Evolutionary conservation across 495 filamentous ascomycete genomes (phyloP).

Genomic region (Terfezia claveryi): DNA sequence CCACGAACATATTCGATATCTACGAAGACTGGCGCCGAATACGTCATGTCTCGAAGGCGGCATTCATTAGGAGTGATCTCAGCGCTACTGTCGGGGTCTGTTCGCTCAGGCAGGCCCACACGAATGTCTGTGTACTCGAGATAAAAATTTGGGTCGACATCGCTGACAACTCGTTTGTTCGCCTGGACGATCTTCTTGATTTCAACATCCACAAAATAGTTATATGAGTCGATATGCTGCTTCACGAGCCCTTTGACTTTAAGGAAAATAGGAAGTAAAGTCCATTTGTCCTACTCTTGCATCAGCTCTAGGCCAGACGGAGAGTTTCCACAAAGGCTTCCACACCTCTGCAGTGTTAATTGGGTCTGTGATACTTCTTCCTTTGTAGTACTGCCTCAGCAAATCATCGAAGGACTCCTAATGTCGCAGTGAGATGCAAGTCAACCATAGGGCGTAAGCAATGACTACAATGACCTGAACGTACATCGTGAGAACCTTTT

Average conservation of each 20-base stretch:
- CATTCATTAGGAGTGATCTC: constrained; percentile 82
- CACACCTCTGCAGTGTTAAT: constrained; percentile 56
- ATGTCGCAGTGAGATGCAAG: not conserved
- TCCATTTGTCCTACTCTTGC: constrained; percentile 61
- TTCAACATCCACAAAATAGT: constrained; percentile 86
- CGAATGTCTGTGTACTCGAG: constrained; percentile 68
- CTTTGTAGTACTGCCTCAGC: constrained; percentile 86
- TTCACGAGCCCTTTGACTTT: constrained; percentile 93
- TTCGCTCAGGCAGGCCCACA: constrained; percentile 52
- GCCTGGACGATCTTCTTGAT: constrained; percentile 88
- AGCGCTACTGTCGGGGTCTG: constrained; percentile 44
- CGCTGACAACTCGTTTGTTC: constrained; percentile 63
- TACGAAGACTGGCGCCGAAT: constrained; percentile 77
- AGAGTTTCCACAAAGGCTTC: not conserved
- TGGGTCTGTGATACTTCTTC: constrained; percentile 76
- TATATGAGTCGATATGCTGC: constrained; percentile 96
- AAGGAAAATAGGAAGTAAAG: constrained; percentile 81
- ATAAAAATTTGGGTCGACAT: constrained; percentile 70
- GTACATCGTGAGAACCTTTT: not conserved
- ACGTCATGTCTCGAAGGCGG: constrained; percentile 82
- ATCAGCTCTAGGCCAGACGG: not conserved
- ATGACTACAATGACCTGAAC: not conserved
- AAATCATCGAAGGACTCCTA: constrained; percentile 50
- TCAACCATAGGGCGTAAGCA: no score
- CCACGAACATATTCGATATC: constrained; percentile 72